These are phyloP conservation scores for Aspergillus luchuensis DNA, from an alignment of 2,329 filamentous ascomycete genomes.

Conservation along the genomic window DNA sequence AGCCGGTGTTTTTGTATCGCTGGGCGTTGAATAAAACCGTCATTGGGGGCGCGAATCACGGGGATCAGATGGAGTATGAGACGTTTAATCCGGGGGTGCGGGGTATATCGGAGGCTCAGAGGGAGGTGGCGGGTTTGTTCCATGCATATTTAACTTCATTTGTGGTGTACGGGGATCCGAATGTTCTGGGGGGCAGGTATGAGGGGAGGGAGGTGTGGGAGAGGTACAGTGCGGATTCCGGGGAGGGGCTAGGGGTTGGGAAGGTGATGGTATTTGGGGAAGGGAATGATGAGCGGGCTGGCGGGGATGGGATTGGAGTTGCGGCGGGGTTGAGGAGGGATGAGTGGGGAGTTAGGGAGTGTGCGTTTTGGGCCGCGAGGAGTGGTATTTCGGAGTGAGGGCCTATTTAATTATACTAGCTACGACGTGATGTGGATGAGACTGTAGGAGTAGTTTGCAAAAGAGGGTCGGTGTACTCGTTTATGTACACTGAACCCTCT, in stretches of 20 bases:
- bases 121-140: slow-evolving; percentile 45
- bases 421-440: no score
- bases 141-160: slow-evolving; percentile 56
- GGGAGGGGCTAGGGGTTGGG: slow-evolving; percentile 22
- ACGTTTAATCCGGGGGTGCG: slow-evolving; percentile 41
- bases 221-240: slow-evolving; percentile 25
- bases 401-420: no score
- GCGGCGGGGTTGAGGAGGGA: slow-evolving; percentile 46
- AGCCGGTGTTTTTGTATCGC: slow-evolving; percentile 55
- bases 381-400: slow-evolving; percentile 26
- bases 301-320: slow-evolving; percentile 40
- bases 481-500: no score
- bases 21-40: slow-evolving; percentile 54
- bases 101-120: slow-evolving; percentile 43
- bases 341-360: slow-evolving; percentile 48
- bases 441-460: no score
- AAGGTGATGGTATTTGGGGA: slow-evolving; percentile 50
- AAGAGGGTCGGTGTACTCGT: no score
- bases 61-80: slow-evolving; percentile 54
- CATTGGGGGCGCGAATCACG: slow-evolving; percentile 51
- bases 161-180: slow-evolving; percentile 51
- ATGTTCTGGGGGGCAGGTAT: slow-evolving; percentile 35
- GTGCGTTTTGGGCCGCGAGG: slow-evolving; percentile 50
- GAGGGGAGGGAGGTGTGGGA: slow-evolving; percentile 41
- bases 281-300: slow-evolving; percentile 53